phyloP scores from a whole-genome alignment of 257 asterid species.

The Linaria vulgaris region DNA sequence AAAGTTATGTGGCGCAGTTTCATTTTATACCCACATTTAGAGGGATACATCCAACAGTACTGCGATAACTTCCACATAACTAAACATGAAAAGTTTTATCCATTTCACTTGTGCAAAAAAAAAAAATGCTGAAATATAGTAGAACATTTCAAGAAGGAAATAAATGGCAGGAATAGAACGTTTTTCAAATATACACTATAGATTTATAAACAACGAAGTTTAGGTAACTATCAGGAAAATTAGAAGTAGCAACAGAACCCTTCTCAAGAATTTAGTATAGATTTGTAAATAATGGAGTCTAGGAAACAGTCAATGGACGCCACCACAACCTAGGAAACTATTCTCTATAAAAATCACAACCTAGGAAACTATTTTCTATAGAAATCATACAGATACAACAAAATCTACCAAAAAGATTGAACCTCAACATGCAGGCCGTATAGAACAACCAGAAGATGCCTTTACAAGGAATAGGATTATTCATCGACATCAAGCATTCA shows the following conservation, averaged over 20 bases:
- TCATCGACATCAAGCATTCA: slow-evolving; percentile 20
- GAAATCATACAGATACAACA: slow-evolving; percentile 3
- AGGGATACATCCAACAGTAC: neutral
- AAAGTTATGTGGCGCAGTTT: neutral
- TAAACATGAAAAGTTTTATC: neutral
- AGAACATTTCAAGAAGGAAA: too few species aligned
- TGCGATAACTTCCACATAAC: neutral
- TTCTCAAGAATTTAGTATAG: too few species aligned
- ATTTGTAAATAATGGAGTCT: too few species aligned
- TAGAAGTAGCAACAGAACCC: neutral
- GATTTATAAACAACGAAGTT: neutral
- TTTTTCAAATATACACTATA: neutral
- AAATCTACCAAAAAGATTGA: neutral
- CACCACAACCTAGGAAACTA: too few species aligned
- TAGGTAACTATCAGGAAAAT: neutral
- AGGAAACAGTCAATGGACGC: too few species aligned
- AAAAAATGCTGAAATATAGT: too few species aligned
- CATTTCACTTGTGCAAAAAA: neutral
- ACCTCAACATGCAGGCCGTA: slow-evolving; percentile 14
- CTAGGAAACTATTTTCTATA: neutral
- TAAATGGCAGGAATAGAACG: too few species aligned
- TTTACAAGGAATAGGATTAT: neutral
- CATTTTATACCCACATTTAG: neutral
- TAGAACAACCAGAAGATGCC: neutral
- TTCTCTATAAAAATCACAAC: too few species aligned